Evolutionary conservation across 345 rosid genomes (phyloP), one percentile per base, ranked within the genome.

Genomic region (Eucalyptus guilfoylei): DNA sequence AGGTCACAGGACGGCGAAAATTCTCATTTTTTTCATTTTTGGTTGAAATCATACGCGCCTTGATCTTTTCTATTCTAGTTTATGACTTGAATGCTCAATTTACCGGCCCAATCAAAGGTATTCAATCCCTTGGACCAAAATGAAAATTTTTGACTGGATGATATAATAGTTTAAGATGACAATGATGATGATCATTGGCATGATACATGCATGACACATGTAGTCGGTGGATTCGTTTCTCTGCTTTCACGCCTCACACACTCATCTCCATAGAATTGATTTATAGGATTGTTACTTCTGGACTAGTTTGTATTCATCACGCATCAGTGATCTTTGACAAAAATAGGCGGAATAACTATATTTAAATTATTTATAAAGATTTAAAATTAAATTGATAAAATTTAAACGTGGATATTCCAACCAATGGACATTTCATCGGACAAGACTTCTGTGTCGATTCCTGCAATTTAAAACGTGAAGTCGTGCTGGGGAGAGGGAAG

Each of bases 281-380:
- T 6, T 1, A 9, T 9, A 9, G 80, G 1, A 34, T 17, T 9
- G 26, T 34, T 34, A 17, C 2, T 32, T n/a, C 21, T 15, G 1
- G 2, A 32, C 11, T 67, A 32, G 11, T 15, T n/a, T 32, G 2
- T 1, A 32, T 15, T 54, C 11, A 54, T 23, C 4, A 54, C 0
- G 11, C 60, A 54, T 54, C 2, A 9, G 11, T 50, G 54, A 50
- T 17, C 2, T 17, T 17, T 17, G 15, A n/a, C 3, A 10, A 64
- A n/a, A n/a, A 64, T 14, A 8, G 37, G 0, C 2, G 37, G 6
- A 14, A 64, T 1, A 11, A 7, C 0, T 64, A 14, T 30, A 14
- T 30, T 64, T 14, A 3, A 32, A 32, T 32, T 67, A 1, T 5
- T 6, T 4, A 6, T 0, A 3, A 32, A n/a, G 6, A 32, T 32